Evolutionary conservation across 495 filamentous ascomycete species (phyloP).

Genomic region (Podospora pseudocomata): DNA sequence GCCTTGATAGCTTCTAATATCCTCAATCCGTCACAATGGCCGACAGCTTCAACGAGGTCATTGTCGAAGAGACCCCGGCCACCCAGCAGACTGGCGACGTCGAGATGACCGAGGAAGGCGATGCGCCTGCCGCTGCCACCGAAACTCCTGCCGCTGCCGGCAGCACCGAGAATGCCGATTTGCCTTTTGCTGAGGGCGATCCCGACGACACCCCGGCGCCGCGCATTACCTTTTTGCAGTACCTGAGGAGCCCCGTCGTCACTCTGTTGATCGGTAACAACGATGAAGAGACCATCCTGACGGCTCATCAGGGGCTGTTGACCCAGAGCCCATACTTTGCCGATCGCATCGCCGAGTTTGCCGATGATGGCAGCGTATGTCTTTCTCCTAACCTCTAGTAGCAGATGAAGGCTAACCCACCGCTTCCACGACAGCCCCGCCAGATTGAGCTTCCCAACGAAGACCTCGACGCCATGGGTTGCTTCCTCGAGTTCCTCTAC

Average conservation of each 20-base stretch:
- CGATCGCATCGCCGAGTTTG: slow-evolving; percentile 56
- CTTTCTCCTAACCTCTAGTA: neutral
- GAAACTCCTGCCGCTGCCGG: slow-evolving; percentile 3
- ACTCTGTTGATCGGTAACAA: slow-evolving; percentile 67
- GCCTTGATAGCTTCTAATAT: neutral
- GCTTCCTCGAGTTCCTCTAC: slow-evolving; percentile 90
- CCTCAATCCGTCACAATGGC: slow-evolving; percentile 29
- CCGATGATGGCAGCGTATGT: slow-evolving; percentile 48
- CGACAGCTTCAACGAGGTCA: slow-evolving; percentile 39
- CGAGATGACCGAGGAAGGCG: slow-evolving; percentile 45
- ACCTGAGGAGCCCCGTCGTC: slow-evolving; percentile 76
- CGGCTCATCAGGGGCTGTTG: slow-evolving; percentile 77
- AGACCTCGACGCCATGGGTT: slow-evolving; percentile 76
- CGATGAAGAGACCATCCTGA: slow-evolving; percentile 58
- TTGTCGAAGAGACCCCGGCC: slow-evolving; percentile 35
- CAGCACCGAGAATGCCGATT: slow-evolving; percentile 23
- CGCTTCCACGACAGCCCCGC: slow-evolving; percentile 43
- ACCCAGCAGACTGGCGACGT: slow-evolving; percentile 38
- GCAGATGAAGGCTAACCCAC: neutral
- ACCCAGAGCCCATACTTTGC: slow-evolving; percentile 68
- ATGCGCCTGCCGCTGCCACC: slow-evolving; percentile 24
- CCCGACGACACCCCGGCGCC: slow-evolving; percentile 35
- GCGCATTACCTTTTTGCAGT: slow-evolving; percentile 49
- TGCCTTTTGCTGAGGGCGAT: slow-evolving; percentile 44
- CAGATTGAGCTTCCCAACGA: slow-evolving; percentile 65